These are phyloP conservation scores for Fusarium miscanthi DNA, from an alignment of 2,329 filamentous ascomycete genomes.

Conservation along the genomic window DNA sequence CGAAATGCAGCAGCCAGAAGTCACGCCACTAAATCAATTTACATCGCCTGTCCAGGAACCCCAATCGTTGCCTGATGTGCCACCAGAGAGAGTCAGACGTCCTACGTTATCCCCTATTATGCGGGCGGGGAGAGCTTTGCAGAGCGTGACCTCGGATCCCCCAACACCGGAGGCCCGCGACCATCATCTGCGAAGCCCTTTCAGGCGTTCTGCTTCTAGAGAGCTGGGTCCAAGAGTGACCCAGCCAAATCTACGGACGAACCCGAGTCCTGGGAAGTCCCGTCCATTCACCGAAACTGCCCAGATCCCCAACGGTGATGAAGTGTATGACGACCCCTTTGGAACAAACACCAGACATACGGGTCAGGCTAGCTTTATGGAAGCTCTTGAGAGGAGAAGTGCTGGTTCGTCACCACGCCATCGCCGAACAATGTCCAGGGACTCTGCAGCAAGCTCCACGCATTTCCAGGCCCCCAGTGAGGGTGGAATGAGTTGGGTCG, in stretches of 20 bases:
- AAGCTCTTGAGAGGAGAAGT: conserved; percentile 46
- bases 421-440: conserved; percentile 33
- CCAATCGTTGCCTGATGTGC: conserved; percentile 47
- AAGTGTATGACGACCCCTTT: conserved; percentile 47
- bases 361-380: conserved; percentile 49
- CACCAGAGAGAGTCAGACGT: conserved; percentile 49
- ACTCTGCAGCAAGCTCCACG: conserved; percentile 50
- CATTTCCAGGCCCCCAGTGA: conserved; percentile 48
- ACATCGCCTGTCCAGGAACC: conserved; percentile 53
- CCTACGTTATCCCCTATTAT: conserved; percentile 67
- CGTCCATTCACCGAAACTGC: conserved; percentile 20
- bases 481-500: conserved; percentile 59
- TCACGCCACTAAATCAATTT: conserved; percentile 52
- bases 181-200: conserved; percentile 66
- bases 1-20: conserved; percentile 40
- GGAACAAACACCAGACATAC: conserved; percentile 39
- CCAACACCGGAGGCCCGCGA: conserved; percentile 66
- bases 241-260: conserved; percentile 41
- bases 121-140: conserved; percentile 66
- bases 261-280: conserved; percentile 47
- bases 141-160: conserved; percentile 68
- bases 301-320: conserved; percentile 23
- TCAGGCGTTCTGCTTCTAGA: conserved; percentile 56
- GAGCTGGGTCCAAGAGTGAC: conserved; percentile 49
- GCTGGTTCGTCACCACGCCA: conserved; percentile 24